These are phyloP conservation scores for Xylaria acuta DNA, from an alignment of 495 filamentous ascomycete genomes.

Conservation along the genomic window DNA sequence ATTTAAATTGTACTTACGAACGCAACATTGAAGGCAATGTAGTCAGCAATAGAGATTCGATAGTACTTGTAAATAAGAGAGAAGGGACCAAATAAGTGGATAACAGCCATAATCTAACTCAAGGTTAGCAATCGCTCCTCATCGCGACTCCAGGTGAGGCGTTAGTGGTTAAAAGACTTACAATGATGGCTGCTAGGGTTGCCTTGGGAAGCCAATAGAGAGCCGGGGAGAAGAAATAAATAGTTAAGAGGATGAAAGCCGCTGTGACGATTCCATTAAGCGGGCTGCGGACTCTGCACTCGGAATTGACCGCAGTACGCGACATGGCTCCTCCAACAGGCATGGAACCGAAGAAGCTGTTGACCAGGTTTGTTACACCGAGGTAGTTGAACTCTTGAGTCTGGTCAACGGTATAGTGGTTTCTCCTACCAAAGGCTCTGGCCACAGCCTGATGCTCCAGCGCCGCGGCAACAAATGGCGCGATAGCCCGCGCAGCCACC, in stretches of 20 bases:
- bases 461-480: slow-evolving; percentile 52
- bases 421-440: slow-evolving; percentile 53
- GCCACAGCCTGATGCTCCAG: slow-evolving; percentile 59
- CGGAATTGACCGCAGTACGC: slow-evolving; percentile 58
- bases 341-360: slow-evolving; percentile 57
- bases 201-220: slow-evolving; percentile 61
- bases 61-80: slow-evolving; percentile 55
- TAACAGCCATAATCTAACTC: slow-evolving; percentile 50
- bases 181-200: slow-evolving; percentile 54
- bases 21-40: slow-evolving; percentile 55
- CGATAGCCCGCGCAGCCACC: slow-evolving; percentile 47
- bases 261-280: slow-evolving; percentile 54
- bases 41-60: slow-evolving; percentile 56
- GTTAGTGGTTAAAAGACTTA: slow-evolving; percentile 15
- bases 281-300: slow-evolving; percentile 50
- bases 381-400: slow-evolving; percentile 57
- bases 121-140: background rate
- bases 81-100: slow-evolving; percentile 50
- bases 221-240: slow-evolving; percentile 55
- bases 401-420: slow-evolving; percentile 56
- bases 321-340: slow-evolving; percentile 57
- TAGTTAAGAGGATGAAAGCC: slow-evolving; percentile 54
- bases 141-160: background rate
- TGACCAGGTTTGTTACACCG: slow-evolving; percentile 55
- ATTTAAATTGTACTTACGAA: slow-evolving; percentile 33